Conservation (phyloP, 768 basidiomycete genomes). For the Podaxis sp. region DNA sequence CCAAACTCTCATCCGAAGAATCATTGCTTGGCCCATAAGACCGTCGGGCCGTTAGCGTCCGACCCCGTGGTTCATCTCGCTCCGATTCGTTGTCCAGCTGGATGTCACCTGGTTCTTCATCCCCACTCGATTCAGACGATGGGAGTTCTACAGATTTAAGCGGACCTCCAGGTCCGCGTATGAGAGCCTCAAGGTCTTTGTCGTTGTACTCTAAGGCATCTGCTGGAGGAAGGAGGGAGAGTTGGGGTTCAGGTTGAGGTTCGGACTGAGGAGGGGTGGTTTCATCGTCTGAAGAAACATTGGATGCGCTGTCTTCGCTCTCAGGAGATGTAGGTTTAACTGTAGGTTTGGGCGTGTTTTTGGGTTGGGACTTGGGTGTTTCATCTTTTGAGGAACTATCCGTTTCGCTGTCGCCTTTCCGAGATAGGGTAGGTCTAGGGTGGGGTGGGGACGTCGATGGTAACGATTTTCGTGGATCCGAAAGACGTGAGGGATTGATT, state of each 20-base stretch:
- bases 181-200: constrained; percentile 34
- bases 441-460: neutral
- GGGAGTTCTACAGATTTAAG: constrained; percentile 32
- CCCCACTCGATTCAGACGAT: constrained; percentile 38
- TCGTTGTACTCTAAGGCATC: constrained; percentile 25
- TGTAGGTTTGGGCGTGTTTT: neutral
- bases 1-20: constrained; percentile 36
- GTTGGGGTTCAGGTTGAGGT: neutral
- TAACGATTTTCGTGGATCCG: neutral
- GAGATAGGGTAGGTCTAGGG: neutral
- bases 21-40: neutral
- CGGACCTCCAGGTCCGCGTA: constrained; percentile 35
- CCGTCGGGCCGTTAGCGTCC: neutral
- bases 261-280: neutral
- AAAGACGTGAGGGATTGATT: neutral
- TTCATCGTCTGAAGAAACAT: neutral
- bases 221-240: neutral
- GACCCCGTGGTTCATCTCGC: constrained; percentile 19
- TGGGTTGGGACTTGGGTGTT: too few relatives aligned
- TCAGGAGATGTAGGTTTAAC: neutral
- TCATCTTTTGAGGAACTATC: neutral
- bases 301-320: neutral
- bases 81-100: constrained; percentile 34
- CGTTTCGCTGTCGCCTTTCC: neutral
- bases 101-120: constrained; percentile 38